Evolutionary conservation across 2,329 filamentous ascomycete species (phyloP).

Genomic region (Clonostachys rhizophaga): DNA sequence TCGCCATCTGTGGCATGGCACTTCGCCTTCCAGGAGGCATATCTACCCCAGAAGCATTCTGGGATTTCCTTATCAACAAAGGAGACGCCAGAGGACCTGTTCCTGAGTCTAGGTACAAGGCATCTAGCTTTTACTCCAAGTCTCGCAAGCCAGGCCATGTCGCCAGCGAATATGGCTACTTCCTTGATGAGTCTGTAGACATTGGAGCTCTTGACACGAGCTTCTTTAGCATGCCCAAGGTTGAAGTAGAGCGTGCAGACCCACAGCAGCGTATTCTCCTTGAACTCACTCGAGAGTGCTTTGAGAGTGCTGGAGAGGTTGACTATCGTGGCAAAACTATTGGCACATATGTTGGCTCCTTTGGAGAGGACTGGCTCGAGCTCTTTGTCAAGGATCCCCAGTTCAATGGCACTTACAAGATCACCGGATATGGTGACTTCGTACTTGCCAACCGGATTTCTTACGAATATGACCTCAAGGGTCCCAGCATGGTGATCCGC

Average conservation of each 20-base stretch:
- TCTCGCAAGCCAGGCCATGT: conserved; percentile 15
- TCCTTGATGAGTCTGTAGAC: conserved; percentile 31
- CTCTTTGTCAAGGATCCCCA: conserved; percentile 13
- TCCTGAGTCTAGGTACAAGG: conserved; percentile 7
- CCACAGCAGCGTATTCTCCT: neutral
- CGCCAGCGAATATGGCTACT: conserved; percentile 21
- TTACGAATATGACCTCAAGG: neutral
- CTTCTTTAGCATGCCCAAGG: conserved; percentile 30
- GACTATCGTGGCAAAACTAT: conserved; percentile 15
- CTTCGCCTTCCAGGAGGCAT: conserved; percentile 32
- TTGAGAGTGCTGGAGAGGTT: conserved; percentile 19
- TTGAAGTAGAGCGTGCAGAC: neutral
- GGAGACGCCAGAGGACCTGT: conserved; percentile 3
- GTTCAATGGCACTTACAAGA: conserved; percentile 9
- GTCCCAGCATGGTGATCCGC: neutral
- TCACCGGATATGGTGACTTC: conserved; percentile 2
- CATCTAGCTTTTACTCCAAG: conserved; percentile 4
- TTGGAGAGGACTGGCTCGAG: conserved; percentile 21
- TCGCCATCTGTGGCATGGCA: conserved; percentile 34
- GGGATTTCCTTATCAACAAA: conserved; percentile 21
- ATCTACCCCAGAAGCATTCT: conserved; percentile 28
- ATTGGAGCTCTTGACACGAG: conserved; percentile 21
- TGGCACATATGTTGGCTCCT: conserved; percentile 25
- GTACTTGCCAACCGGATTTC: neutral
- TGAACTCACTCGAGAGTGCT: conserved; percentile 26